phyloP scores from a whole-genome alignment of 306 rosid genomes.

The Arachis stenosperma region DNA sequence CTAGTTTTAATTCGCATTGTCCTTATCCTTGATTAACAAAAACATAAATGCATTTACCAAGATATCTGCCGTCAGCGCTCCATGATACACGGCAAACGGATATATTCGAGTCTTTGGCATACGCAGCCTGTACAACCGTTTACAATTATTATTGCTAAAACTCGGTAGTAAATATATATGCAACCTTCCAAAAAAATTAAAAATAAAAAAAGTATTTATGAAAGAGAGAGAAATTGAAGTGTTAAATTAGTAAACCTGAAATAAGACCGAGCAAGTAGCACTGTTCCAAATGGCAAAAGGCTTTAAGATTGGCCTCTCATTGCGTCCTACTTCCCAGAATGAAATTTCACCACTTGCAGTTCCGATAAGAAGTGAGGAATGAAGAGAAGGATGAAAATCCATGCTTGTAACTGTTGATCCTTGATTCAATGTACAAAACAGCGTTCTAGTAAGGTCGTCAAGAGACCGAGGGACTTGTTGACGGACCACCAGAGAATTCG shows the following conservation, averaged over 20 bases:
- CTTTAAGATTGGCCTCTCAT: slow-evolving; percentile 53
- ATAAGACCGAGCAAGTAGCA: slow-evolving; percentile 40
- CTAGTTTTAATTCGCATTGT: no score
- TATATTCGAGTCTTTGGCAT: slow-evolving; percentile 47
- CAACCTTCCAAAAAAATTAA: no score
- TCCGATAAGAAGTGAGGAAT: slow-evolving; percentile 62
- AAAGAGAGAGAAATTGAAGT: no score
- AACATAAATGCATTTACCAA: slow-evolving; percentile 46
- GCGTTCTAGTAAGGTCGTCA: slow-evolving; percentile 53
- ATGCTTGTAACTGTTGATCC: slow-evolving; percentile 52
- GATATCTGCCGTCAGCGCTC: slow-evolving; percentile 69
- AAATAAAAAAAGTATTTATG: no score
- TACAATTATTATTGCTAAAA: slow-evolving; percentile 15
- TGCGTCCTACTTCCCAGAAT: slow-evolving; percentile 57
- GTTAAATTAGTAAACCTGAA: slow-evolving; percentile 47
- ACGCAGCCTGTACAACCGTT: slow-evolving; percentile 53
- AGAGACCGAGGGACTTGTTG: slow-evolving; percentile 44
- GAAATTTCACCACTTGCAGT: slow-evolving; percentile 61
- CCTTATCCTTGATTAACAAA: no score
- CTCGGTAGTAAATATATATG: no score
- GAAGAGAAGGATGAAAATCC: slow-evolving; percentile 66
- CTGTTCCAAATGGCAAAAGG: slow-evolving; percentile 49
- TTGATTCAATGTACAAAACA: slow-evolving; percentile 51
- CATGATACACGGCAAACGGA: slow-evolving; percentile 71
- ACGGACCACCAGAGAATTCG: slow-evolving; percentile 33